Evolutionary conservation across 2,329 filamentous ascomycete genomes (phyloP), one percentile per base, ranked within the genome.

Genomic region (Domatiomyces catenatus): DNA sequence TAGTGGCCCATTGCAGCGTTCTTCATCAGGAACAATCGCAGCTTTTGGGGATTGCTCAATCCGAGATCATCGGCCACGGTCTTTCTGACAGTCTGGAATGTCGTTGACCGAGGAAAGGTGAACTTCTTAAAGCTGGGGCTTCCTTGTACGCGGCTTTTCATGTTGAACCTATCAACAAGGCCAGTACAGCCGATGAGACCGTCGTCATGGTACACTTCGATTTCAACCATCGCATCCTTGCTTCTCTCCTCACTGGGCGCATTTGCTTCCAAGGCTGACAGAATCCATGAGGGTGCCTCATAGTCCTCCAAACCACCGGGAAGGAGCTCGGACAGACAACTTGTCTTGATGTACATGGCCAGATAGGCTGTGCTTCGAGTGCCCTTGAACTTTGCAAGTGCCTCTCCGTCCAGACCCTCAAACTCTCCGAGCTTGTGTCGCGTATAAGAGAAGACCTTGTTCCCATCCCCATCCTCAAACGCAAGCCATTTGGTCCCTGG

Each of bases 401-500:
- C 69, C 3, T 63, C 65, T 0, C 61, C 52, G 43, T 66, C 62
- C 19, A 68, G 57, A 10, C 75, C 76, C 55, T 77, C 69, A 49
- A 77, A 74, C 5, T 63, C 64, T 15, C 71, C 67, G 20, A 77
- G 60, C 15, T 76, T 77, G 55, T 74, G 75, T 39, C 69, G 69
- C 0, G 77, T 80, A 52, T 80, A 62, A 44, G 75, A 75, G 48
- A 71, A 71, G 28, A 81, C 76, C 48, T 71, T 70, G 51, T 76
- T 75, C 28, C 74, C 73, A 26, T 73, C 71, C 50, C 70, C 71
- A 55, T 77, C 74, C 28, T 76, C 71, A 55, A 80, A 81, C 32
- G 70, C 72, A 50, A 81, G 74, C 79, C 79, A 82, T 45, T 70
- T 73, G 7, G 71, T 69, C 8, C 69, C 71, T 5, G 72, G 72